Evolutionary conservation across 2,329 filamentous ascomycete species (phyloP).

Genomic region (Botrytis pseudocinerea): DNA sequence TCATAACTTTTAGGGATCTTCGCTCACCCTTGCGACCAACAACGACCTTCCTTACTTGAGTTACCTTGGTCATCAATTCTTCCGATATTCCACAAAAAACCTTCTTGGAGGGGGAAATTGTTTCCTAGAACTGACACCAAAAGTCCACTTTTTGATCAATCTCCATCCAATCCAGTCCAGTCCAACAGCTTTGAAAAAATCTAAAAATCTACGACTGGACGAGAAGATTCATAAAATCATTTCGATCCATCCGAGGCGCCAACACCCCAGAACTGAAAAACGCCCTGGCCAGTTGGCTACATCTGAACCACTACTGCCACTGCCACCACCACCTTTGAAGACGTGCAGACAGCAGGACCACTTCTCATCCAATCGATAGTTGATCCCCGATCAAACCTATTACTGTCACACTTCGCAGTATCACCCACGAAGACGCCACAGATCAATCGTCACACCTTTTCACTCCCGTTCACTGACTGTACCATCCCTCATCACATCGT

Average conservation of each 20-base stretch:
- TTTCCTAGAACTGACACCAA: neutral
- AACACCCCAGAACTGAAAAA: slow-evolving; percentile 9
- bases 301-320: slow-evolving; percentile 11
- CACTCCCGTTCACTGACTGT: neutral
- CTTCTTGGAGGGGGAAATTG: neutral
- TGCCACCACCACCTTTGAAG: neutral
- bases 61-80: neutral
- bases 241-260: slow-evolving; percentile 16
- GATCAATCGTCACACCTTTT: neutral
- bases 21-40: slow-evolving; percentile 7
- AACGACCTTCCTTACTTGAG: slow-evolving; percentile 4
- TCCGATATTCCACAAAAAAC: neutral
- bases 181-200: neutral
- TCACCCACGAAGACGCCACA: neutral
- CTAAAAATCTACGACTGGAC: neutral
- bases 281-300: slow-evolving; percentile 15
- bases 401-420: neutral
- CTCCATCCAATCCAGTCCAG: neutral
- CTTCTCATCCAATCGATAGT: slow-evolving; percentile 16
- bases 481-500: neutral
- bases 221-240: neutral
- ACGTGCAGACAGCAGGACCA: neutral
- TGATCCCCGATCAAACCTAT: neutral
- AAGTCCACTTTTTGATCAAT: slow-evolving; percentile 7
- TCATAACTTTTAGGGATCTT: neutral